phyloP scores from a whole-genome alignment of 2,329 filamentous ascomycete species.

The Xylaria sp. region DNA sequence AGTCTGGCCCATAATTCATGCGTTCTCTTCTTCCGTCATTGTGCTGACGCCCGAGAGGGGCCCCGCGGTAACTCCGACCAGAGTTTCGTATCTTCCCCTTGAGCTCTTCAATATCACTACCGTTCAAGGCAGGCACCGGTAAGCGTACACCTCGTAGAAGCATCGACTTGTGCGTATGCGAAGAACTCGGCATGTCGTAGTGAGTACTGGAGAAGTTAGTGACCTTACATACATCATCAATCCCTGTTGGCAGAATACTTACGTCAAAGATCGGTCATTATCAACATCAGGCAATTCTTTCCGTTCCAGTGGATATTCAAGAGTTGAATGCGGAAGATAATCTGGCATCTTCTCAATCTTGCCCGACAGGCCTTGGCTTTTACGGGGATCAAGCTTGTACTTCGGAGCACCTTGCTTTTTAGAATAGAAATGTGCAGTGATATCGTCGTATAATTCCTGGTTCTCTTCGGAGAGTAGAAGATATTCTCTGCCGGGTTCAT shows the following conservation, averaged over 20 bases:
- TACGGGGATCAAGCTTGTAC: slow-evolving; percentile 77
- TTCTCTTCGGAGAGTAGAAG: slow-evolving; percentile 87
- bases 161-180: slow-evolving; percentile 89
- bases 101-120: slow-evolving; percentile 78
- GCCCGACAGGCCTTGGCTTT: slow-evolving; percentile 82
- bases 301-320: slow-evolving; percentile 80
- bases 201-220: slow-evolving; percentile 70
- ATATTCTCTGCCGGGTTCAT: slow-evolving; percentile 81
- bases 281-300: slow-evolving; percentile 80
- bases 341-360: slow-evolving; percentile 82
- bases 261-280: slow-evolving; percentile 87
- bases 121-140: slow-evolving; percentile 75
- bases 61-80: slow-evolving; percentile 77
- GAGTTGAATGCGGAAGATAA: slow-evolving; percentile 83
- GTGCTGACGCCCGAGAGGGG: slow-evolving; percentile 58
- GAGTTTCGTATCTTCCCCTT: slow-evolving; percentile 71
- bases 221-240: slow-evolving; percentile 9
- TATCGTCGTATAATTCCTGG: slow-evolving; percentile 81
- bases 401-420: slow-evolving; percentile 78
- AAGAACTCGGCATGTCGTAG: slow-evolving; percentile 81
- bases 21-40: slow-evolving; percentile 46
- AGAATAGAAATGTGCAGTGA: slow-evolving; percentile 87
- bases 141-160: slow-evolving; percentile 84
- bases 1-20: slow-evolving; percentile 49
- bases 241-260: slow-evolving; percentile 51